These are phyloP conservation scores for Coemansia sp. DNA, from an alignment of 192 early-diverging fungal genomes.

Conservation along the genomic window DNA sequence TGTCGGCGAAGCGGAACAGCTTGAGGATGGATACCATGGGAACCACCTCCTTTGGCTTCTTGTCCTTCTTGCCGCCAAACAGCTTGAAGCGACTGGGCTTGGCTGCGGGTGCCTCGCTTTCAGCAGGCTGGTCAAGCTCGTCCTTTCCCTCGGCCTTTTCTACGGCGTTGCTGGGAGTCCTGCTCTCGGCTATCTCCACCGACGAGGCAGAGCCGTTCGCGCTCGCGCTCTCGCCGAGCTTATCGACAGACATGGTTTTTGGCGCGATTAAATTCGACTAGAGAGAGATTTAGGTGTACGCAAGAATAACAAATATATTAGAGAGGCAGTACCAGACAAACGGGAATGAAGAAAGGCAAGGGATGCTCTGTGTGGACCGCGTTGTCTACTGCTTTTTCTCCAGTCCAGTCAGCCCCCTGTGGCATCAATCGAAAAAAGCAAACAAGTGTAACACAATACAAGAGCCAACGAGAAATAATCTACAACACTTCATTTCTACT, in stretches of 20 bases:
- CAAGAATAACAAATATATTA: background rate
- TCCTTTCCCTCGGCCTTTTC: background rate
- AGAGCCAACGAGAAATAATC: background rate
- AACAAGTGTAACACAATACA: background rate
- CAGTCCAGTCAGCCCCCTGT: background rate
- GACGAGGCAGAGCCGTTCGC: background rate
- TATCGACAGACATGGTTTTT: background rate
- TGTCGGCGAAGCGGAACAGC: conserved; percentile 70
- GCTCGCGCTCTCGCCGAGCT: conserved; percentile 1
- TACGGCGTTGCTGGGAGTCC: background rate
- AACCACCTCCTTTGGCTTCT: conserved; percentile 37
- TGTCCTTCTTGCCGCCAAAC: conserved; percentile 8
- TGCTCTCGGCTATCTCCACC: background rate
- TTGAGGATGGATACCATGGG: conserved; percentile 57
- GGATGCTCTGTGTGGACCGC: background rate
- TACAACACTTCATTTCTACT: background rate
- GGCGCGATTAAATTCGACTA: background rate
- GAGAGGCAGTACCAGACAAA: background rate
- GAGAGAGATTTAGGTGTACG: no score
- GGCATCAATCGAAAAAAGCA: background rate
- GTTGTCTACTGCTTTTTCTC: background rate
- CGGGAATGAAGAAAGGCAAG: background rate
- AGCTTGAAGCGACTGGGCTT: background rate
- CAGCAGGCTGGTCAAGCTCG: background rate
- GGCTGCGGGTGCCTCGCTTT: background rate